phyloP scores from a whole-genome alignment of 2,329 filamentous ascomycete species.

The Epichloe glyceriae region DNA sequence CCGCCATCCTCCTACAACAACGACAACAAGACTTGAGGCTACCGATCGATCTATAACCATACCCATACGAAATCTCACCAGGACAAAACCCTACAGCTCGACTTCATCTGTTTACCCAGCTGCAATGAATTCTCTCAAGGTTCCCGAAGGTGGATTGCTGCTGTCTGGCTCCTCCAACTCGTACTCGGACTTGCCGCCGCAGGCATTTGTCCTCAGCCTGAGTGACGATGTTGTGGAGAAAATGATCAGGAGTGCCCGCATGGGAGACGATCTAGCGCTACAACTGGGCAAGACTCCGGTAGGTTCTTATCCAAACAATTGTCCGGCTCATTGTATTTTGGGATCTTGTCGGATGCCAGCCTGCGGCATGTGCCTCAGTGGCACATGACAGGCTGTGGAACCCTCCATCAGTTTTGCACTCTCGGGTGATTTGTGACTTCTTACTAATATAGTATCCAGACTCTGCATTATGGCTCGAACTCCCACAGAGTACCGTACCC shows the following conservation, averaged over 20 bases:
- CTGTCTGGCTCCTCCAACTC: constrained; percentile 38
- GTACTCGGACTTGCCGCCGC: constrained; percentile 32
- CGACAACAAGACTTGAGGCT: background rate
- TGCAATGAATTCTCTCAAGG: constrained; percentile 39
- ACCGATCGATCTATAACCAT: background rate
- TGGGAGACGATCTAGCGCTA: constrained; percentile 43
- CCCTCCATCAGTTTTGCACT: background rate
- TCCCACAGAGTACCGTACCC: constrained; percentile 33
- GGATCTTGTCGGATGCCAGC: background rate
- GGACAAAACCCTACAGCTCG: background rate
- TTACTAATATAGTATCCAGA: constrained; percentile 22
- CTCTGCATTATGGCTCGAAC: constrained; percentile 39
- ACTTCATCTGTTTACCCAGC: background rate
- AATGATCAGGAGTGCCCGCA: constrained; percentile 47
- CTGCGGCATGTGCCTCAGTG: background rate
- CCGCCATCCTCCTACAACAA: background rate
- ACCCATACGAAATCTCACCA: background rate
- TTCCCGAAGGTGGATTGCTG: constrained; percentile 44
- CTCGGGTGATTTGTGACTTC: background rate
- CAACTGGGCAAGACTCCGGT: constrained; percentile 46
- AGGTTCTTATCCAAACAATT: constrained; percentile 24
- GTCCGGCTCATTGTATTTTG: background rate
- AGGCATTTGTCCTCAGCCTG: constrained; percentile 46
- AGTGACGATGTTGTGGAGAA: constrained; percentile 45
- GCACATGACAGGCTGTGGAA: constrained; percentile 7